phyloP scores from a whole-genome alignment of 306 rosid genomes.

The Begonia peltatifolia region DNA sequence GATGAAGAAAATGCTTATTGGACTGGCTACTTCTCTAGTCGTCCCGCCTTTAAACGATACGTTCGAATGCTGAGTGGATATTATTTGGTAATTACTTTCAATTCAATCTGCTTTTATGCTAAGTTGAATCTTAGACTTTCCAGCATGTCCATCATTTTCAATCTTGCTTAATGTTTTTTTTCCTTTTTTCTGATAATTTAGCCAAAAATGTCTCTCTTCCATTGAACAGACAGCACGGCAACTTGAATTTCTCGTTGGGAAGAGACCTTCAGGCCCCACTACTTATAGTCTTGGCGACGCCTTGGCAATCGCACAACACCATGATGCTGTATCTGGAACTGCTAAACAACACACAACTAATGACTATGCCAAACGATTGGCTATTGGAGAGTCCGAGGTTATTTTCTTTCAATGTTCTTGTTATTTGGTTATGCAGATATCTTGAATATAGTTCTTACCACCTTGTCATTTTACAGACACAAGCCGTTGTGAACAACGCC shows the following conservation, averaged over 20 bases:
- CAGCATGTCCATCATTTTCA: too few relatives aligned
- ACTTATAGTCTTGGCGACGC: constrained; percentile 62
- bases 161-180: too few relatives aligned
- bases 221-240: constrained; percentile 54
- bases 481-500: constrained; percentile 56
- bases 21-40: constrained; percentile 82
- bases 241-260: constrained; percentile 52
- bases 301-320: constrained; percentile 77
- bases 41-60: constrained; percentile 66
- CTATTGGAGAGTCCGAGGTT: constrained; percentile 64
- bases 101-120: too few relatives aligned
- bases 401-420: background rate
- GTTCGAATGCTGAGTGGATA: constrained; percentile 63
- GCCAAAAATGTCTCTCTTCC: constrained; percentile 2
- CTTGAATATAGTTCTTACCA: background rate
- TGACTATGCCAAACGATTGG: constrained; percentile 71
- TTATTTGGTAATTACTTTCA: constrained; percentile 40
- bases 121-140: too few relatives aligned
- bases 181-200: too few relatives aligned
- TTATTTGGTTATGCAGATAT: constrained; percentile 3
- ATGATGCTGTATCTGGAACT: constrained; percentile 78
- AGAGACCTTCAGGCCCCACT: constrained; percentile 13
- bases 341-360: constrained; percentile 77
- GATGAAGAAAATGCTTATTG: constrained; percentile 52
- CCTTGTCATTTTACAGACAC: constrained; percentile 35